Percentiles rank a stretch among this genome's conserved stretches.
phyloP scores from a whole-genome alignment of 208 protist species.

The Perkinsela sp. region DNA sequence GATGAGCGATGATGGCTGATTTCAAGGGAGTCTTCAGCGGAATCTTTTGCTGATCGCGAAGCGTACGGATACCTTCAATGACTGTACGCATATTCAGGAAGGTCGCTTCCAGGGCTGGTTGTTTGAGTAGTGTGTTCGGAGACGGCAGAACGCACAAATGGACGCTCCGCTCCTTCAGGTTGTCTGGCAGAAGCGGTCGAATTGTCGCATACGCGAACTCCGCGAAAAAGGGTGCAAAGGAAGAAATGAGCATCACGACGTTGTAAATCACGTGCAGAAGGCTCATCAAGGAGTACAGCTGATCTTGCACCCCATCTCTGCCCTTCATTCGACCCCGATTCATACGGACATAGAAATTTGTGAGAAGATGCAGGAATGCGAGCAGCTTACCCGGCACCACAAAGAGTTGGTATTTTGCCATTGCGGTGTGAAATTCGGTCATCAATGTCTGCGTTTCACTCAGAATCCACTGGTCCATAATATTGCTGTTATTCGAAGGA shows the following conservation, averaged over 20 bases:
- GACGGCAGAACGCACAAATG: constrained; percentile 74
- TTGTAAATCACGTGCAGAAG: constrained; percentile 74
- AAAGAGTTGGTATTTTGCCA: constrained; percentile 89
- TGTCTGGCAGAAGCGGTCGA: constrained; percentile 40
- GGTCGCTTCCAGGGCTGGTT: constrained; percentile 25
- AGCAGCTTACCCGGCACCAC: constrained; percentile 91
- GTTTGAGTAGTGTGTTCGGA: constrained; percentile 23
- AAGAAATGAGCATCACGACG: constrained; percentile 66
- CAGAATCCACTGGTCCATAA: constrained; percentile 97
- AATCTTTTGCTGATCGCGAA: constrained; percentile 72
- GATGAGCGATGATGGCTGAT: constrained; percentile 59
- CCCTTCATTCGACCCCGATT: constrained; percentile 83
- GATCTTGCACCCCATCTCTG: constrained; percentile 20
- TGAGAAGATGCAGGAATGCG: constrained; percentile 85
- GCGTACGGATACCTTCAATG: constrained; percentile 71
- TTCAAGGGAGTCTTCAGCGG: constrained; percentile 65
- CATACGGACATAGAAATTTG: constrained; percentile 97
- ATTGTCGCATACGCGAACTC: constrained; percentile 93
- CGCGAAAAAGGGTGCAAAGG: constrained; percentile 94
- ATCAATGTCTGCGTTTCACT: constrained; percentile 68
- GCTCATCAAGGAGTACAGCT: constrained; percentile 38
- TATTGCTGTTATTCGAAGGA: constrained; percentile 24
- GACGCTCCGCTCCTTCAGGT: constrained; percentile 49
- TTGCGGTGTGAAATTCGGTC: constrained; percentile 75
- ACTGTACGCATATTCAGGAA: constrained; percentile 57